Evolutionary conservation across 345 rosid genomes (phyloP), one percentile per base, ranked within the genome.

Genomic region (Brassica carinata): DNA sequence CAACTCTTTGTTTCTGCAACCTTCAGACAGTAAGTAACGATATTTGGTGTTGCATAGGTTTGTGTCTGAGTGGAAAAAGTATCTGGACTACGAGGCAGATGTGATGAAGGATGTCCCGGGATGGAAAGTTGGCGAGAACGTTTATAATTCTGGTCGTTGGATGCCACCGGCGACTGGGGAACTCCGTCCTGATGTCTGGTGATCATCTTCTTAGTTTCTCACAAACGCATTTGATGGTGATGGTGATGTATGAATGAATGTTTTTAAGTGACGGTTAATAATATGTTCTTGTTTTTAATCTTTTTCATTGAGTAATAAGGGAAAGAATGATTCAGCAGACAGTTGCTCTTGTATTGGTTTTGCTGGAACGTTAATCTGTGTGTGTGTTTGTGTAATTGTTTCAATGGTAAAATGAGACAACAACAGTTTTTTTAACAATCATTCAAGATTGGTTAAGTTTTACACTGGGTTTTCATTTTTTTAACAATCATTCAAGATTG

Each of bases 101-200:
- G 95, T 93, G 48, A 96, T 96, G 99, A 96, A 94, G 87, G 99
- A 96, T 72, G 98, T 96, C 27, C 97, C 99, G 9, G 99, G 98
- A 62, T 96, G 99, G 99, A 94, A 92, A 78, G 99, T 96, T 14
- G 99, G 99, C 8, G 97, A 90, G 85, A 96, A 73, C 73, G 98
- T 96, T 18, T 96, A 96, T 81, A 87, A 96, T 85, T 92, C 99
- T 45, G 95, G 98, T 57, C 91, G 81, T 80, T 96, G 99, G 99
- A 90, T 94, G 94, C 99, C 99, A 18, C 99, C 99, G n/a, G 91
- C 99, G 19, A 90, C 89, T 7, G 99, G 99, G 0, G 99, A 93
- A 86, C 95, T 96, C 77, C 99, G 99, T 59, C 95, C 98, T 38
- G 99, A 96, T 38, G 96, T 90, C 69, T 96, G 99, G 99, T 96